These are phyloP conservation scores for Trichoderma asperelloides DNA, from an alignment of 495 filamentous ascomycete genomes.

Conservation along the genomic window DNA sequence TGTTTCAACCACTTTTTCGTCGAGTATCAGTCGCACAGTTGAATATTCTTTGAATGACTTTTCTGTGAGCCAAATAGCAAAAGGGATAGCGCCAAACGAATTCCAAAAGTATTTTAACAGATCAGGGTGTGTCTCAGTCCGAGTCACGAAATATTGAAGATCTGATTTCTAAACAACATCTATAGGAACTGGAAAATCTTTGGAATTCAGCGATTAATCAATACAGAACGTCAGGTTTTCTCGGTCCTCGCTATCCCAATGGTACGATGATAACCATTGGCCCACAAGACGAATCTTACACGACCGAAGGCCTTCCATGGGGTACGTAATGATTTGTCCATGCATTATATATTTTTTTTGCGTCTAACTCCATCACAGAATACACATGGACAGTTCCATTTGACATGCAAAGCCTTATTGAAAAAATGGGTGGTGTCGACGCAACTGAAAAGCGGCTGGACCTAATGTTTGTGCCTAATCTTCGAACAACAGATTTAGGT, in stretches of 20 bases:
- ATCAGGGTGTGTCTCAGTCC: slow-evolving; percentile 25
- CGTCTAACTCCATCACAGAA: slow-evolving; percentile 26
- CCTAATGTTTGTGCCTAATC: slow-evolving; percentile 47
- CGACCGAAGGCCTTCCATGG: slow-evolving; percentile 53
- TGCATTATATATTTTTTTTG: not conserved
- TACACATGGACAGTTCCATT: slow-evolving; percentile 63
- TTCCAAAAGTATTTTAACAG: slow-evolving; percentile 52
- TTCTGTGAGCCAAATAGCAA: slow-evolving; percentile 49
- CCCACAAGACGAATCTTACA: slow-evolving; percentile 56
- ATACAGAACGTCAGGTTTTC: slow-evolving; percentile 53
- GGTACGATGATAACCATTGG: slow-evolving; percentile 50
- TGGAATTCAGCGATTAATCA: slow-evolving; percentile 51
- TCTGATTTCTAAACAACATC: not conserved
- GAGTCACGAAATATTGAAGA: not conserved
- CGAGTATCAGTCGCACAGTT: slow-evolving; percentile 55
- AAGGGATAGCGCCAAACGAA: slow-evolving; percentile 47
- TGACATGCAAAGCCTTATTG: slow-evolving; percentile 53
- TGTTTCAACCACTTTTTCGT: slow-evolving; percentile 52
- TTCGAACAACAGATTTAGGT: slow-evolving; percentile 37
- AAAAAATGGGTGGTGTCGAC: slow-evolving; percentile 46
- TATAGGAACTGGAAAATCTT: slow-evolving; percentile 58
- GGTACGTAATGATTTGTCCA: slow-evolving; percentile 45
- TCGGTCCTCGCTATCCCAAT: slow-evolving; percentile 47
- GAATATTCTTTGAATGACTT: slow-evolving; percentile 69
- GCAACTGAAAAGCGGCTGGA: slow-evolving; percentile 54